Conservation (phyloP, 228 moss, liverwort and hornwort species). For the Sphagnum fallax region DNA sequence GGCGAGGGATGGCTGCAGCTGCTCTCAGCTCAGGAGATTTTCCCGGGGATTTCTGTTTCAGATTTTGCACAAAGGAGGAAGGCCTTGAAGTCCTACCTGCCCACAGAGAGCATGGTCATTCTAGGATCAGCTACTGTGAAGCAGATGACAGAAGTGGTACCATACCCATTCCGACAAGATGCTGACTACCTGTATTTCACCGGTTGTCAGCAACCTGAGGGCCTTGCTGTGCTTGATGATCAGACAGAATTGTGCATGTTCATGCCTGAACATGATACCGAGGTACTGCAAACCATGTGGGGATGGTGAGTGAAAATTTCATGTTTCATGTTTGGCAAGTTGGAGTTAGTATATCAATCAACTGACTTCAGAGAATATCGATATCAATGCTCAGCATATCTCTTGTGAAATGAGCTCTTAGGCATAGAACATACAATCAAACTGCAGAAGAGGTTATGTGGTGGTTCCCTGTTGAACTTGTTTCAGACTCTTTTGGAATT, state of each 20-base stretch:
- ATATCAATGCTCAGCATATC: no score
- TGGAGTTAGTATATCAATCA: no score
- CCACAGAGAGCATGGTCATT: slow-evolving; percentile 79
- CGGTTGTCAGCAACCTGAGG: slow-evolving; percentile 90
- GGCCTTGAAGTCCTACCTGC: slow-evolving; percentile 60
- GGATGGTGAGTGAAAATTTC: background rate
- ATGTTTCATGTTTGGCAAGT: no score
- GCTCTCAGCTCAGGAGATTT: slow-evolving; percentile 61
- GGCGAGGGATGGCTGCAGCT: slow-evolving; percentile 25
- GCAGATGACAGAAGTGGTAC: slow-evolving; percentile 91
- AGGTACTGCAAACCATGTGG: slow-evolving; percentile 29
- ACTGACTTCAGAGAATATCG: no score
- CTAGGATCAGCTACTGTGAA: slow-evolving; percentile 70
- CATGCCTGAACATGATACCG: slow-evolving; percentile 81
- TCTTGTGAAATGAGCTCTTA: no score
- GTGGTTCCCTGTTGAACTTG: no score
- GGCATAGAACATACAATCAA: no score
- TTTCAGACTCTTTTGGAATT: no score
- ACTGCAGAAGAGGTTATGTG: no score
- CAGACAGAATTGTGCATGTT: slow-evolving; percentile 88
- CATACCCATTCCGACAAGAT: slow-evolving; percentile 94
- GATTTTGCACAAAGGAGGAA: slow-evolving; percentile 72
- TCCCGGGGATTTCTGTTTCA: slow-evolving; percentile 67
- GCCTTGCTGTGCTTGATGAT: slow-evolving; percentile 78
- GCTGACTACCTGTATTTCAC: slow-evolving; percentile 97